Evolutionary conservation across 768 basidiomycete genomes (phyloP), one percentile per base, ranked within the genome.

Genomic region (Leccinum rimulosum): DNA sequence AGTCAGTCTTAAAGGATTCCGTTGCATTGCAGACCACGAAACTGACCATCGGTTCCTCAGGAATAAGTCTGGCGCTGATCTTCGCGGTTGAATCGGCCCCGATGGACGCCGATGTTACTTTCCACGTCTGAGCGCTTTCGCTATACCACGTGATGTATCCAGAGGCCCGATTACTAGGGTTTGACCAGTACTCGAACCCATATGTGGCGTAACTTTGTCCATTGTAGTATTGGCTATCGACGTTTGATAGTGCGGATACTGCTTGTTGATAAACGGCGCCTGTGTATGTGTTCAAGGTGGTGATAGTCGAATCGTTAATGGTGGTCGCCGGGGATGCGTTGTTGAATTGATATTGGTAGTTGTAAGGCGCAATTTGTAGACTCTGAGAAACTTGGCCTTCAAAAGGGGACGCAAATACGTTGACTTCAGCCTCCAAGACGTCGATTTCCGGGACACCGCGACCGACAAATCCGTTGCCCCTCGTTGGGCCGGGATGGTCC

Each of bases 401-500:
- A 65, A 82, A 80, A 4, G 74, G 70, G 64, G 80, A 77, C 8
- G 73, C 59, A 56, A 54, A 60, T 6, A 79, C 65, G 65, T 93
- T 77, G 59, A 87, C 75, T 71, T 94, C 89, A 0, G 93, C 86
- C 77, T 98, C 95, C 58, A 96, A 69, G 60, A 98, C 80, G 73
- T 98, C 95, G 65, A 98, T 93, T 77, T 98, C 96, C 2, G 96
- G 95, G 1, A 88, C 91, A 33, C 85, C 85, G 54, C 95, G 85
- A 19, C 87, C 87, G 15, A 75, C 76, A 30, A 73, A 79, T 55
- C 80, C 79, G 40, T 66, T 79, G 33, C 68, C 50, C 30, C 49
- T 65, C 22, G 28, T 31, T 3, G 95, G 95, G 11, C 95, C 95
- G 2, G 95, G 95, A 70, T 98, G 95, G 64, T 93, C 91, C 30